phyloP scores from a whole-genome alignment of 352 stramenopile species.

The Elongisporangium anandrum region DNA sequence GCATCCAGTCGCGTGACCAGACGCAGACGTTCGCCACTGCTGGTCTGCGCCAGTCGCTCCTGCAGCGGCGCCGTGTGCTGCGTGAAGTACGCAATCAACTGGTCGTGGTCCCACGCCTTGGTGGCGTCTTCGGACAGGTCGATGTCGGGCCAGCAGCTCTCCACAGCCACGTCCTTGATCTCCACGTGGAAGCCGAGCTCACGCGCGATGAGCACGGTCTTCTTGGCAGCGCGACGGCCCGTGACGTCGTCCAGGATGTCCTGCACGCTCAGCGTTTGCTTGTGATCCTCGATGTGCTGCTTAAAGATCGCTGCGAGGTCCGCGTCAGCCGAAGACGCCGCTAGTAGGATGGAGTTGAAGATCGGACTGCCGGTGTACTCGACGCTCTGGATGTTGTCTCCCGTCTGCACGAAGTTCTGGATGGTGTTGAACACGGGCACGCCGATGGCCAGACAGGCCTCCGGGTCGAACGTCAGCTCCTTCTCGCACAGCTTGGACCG shows the following conservation, averaged over 20 bases:
- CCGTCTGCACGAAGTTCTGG: conserved; percentile 90
- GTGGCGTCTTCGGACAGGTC: conserved; percentile 29
- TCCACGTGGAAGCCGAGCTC: conserved; percentile 88
- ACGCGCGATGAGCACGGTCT: conserved; percentile 90
- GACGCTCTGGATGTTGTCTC: conserved; percentile 87
- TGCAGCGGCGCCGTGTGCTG: conserved; percentile 31
- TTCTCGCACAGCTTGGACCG: conserved; percentile 62
- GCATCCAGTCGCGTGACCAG: conserved; percentile 60
- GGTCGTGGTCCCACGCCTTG: conserved; percentile 39
- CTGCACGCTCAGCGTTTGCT: conserved; percentile 40
- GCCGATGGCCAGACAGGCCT: conserved; percentile 74
- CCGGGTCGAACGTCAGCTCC: conserved; percentile 88
- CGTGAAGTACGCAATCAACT: conserved; percentile 53
- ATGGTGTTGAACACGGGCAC: conserved; percentile 93
- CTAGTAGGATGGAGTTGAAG: conserved; percentile 81
- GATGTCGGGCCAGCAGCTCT: conserved; percentile 11
- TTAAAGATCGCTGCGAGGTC: conserved; percentile 69
- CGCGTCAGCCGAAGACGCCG: conserved; percentile 19
- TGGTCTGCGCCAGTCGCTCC: conserved; percentile 25
- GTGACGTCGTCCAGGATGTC: conserved; percentile 92
- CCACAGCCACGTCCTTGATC: conserved; percentile 52
- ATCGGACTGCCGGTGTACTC: conserved; percentile 89
- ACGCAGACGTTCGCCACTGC: conserved; percentile 30
- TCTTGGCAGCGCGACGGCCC: conserved; percentile 86
- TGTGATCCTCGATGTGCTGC: conserved; percentile 52